Conservation (phyloP, 2,329 filamentous ascomycete species). For the Alternaria dauci region DNA sequence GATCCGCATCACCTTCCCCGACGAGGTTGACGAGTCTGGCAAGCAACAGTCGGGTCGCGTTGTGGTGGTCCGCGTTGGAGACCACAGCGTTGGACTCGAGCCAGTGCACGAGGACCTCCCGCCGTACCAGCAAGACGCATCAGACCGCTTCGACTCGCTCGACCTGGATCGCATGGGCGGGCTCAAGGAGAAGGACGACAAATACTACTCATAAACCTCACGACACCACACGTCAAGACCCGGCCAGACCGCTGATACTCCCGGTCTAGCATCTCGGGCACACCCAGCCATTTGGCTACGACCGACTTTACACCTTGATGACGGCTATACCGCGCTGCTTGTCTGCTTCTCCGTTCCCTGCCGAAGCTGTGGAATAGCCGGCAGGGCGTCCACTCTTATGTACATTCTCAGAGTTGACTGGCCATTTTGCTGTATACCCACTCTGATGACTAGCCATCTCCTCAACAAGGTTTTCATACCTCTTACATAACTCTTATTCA, state of each 20-base stretch:
- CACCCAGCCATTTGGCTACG: slow-evolving; percentile 49
- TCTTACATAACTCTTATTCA: slow-evolving; percentile 54
- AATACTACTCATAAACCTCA: slow-evolving; percentile 43
- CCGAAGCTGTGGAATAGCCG: slow-evolving; percentile 24
- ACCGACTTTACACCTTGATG: slow-evolving; percentile 43
- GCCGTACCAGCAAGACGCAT: slow-evolving; percentile 84
- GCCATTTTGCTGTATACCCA: slow-evolving; percentile 32
- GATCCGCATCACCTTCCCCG: slow-evolving; percentile 97
- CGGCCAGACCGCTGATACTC: slow-evolving; percentile 25
- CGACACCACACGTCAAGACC: slow-evolving; percentile 18
- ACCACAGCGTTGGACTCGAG: slow-evolving; percentile 87
- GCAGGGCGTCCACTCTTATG: slow-evolving; percentile 33
- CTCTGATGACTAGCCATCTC: slow-evolving; percentile 33
- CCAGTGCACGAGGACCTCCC: slow-evolving; percentile 82
- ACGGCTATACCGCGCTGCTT: slow-evolving; percentile 44
- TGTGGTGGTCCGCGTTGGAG: slow-evolving; percentile 89
- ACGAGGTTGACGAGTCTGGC: slow-evolving; percentile 86
- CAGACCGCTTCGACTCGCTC: slow-evolving; percentile 85
- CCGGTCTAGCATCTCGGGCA: slow-evolving; percentile 25
- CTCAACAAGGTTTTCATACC: slow-evolving; percentile 47
- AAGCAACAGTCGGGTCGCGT: slow-evolving; percentile 85
- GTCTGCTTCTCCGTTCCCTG: slow-evolving; percentile 27
- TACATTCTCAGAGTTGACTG: slow-evolving; percentile 51
- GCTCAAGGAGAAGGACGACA: slow-evolving; percentile 85
- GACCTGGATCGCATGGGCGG: slow-evolving; percentile 95